phyloP scores from a whole-genome alignment of 352 stramenopile species.

The Thalassiosira sp. region DNA sequence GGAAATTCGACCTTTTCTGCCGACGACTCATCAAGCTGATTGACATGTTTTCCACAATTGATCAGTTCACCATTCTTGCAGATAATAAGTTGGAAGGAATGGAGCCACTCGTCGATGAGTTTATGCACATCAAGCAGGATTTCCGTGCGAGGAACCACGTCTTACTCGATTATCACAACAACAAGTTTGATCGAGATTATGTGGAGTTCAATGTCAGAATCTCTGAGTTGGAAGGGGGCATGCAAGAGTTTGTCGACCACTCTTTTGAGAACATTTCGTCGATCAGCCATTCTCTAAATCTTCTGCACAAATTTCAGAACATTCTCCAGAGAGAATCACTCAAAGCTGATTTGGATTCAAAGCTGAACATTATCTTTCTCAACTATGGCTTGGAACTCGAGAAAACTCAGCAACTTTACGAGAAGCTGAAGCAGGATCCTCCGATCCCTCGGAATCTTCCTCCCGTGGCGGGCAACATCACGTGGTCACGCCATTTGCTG shows the following conservation, averaged over 20 bases:
- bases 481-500: conserved; percentile 95
- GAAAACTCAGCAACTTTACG: conserved; percentile 97
- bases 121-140: conserved; percentile 86
- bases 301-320: conserved; percentile 96
- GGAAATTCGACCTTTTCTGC: conserved; percentile 98
- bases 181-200: conserved; percentile 96
- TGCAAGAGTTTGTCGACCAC: conserved; percentile 99
- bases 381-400: conserved; percentile 98
- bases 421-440: conserved; percentile 97
- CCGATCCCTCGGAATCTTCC: conserved; percentile 95
- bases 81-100: conserved; percentile 93
- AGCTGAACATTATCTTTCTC: conserved; percentile 98
- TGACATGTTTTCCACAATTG: conserved; percentile 98
- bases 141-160: conserved; percentile 95
- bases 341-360: conserved; percentile 97
- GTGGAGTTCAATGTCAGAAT: conserved; percentile 92
- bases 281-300: conserved; percentile 95
- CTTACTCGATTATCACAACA: conserved; percentile 98
- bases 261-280: conserved; percentile 98
- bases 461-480: conserved; percentile 97
- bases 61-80: conserved; percentile 90
- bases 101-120: conserved; percentile 91
- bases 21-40: conserved; percentile 97
- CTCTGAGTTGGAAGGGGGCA: conserved; percentile 92
- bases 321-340: conserved; percentile 96